Conservation (phyloP, 805 yeast species). For the Blastobotrys mokoenaii region DNA sequence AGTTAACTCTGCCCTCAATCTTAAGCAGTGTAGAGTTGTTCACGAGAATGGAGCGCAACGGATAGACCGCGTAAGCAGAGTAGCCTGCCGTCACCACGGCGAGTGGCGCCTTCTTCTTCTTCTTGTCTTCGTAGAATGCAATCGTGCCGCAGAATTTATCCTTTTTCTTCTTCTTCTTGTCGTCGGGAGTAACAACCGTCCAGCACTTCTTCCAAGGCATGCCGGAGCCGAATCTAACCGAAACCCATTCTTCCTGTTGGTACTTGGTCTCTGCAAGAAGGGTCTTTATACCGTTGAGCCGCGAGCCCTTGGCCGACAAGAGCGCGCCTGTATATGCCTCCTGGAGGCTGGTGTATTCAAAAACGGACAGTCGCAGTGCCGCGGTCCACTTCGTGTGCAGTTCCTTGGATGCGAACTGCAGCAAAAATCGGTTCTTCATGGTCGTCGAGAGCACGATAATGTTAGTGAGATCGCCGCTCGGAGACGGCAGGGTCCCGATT, state of each 20-base stretch:
- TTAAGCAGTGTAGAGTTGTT: conserved; percentile 86
- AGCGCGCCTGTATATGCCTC: conserved; percentile 96
- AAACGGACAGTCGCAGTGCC: conserved; percentile 71
- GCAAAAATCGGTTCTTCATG: conserved; percentile 73
- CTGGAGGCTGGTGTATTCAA: conserved; percentile 76
- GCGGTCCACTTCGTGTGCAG: conserved; percentile 71
- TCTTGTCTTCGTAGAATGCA: conserved; percentile 73
- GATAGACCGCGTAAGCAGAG: conserved; percentile 84
- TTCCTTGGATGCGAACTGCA: conserved; percentile 64
- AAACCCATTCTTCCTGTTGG: conserved; percentile 88
- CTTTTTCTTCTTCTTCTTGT: conserved; percentile 35
- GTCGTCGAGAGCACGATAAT: conserved; percentile 90
- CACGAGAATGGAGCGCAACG: conserved; percentile 70
- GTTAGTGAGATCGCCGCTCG: conserved; percentile 60
- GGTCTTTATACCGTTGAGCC: conserved; percentile 78
- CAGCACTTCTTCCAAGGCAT: conserved; percentile 96
- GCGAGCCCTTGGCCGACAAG: conserved; percentile 82
- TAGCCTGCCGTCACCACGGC: conserved; percentile 67
- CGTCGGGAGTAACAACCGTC: conserved; percentile 64
- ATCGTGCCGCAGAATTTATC: conserved; percentile 50
- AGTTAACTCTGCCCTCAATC: conserved; percentile 65
- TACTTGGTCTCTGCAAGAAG: conserved; percentile 78
- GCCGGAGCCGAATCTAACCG: conserved; percentile 92
- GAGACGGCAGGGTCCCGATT: conserved; percentile 52
- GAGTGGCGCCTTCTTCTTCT: conserved; percentile 56